Base-by-base conservation (phyloP, 441 rosid species). In the Breynia disticha region DNA sequence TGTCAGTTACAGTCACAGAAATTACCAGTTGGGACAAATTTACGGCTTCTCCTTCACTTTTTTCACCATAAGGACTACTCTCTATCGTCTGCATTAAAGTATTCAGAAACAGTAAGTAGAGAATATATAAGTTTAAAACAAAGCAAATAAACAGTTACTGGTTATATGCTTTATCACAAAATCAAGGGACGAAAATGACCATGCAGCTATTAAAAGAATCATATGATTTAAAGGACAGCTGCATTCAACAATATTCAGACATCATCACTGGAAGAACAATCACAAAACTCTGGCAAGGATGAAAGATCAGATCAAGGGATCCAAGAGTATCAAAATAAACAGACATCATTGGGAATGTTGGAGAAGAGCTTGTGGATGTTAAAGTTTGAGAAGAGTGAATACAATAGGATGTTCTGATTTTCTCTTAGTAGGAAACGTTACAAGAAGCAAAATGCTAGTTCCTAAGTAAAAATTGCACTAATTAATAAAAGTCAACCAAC, bases 1-100 rank as follows among this genome's bases (percentile, higher is more conserved):
- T 2, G 32, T 24, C 32, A 24, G 3, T 24, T 39, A 39, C 9
- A 59, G 63, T 57, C 58, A 37, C 42, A 57, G 78, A 68, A 60
- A 74, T 76, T 89, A 90, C 97, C 94, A 94, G 77, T 72, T 85
- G 99, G 20, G 99, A 94, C 72, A 94, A 79, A 69, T 83, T 86
- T 63, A 94, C 95, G 63, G 97, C 95, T 76, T 82, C 97, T 50
- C 91, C 94, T 76, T 76, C 80, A 48, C 50, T 72, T 72, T 82
- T 81, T 73, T 79, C 88, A 42, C 91, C 95, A 49, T 68, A 73
- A 39, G 95, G 82, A 53, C 91, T 90, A 78, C 97, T 90, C 73
- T 94, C 99, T 64, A 94, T 70, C 18, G 94, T 90, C 99, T 94
- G 78, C 65, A 57, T 44, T 51, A 57, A 72, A 68, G 32, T 49